Conservation (phyloP, 805 yeast genomes). For the Ogataea minuta region DNA sequence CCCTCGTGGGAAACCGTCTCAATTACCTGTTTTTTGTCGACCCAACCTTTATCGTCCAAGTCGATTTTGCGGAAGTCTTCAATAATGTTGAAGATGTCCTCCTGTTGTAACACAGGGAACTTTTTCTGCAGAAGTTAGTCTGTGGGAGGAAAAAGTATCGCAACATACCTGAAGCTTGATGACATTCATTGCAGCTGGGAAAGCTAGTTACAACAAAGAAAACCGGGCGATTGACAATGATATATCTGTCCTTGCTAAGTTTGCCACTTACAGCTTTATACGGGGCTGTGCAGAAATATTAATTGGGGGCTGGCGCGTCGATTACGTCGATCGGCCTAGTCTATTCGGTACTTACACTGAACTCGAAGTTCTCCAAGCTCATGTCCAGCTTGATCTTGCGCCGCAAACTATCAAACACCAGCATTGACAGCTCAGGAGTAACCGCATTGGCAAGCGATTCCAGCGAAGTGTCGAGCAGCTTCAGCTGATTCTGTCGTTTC, state of each 20-base stretch:
- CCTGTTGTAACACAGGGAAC: conserved; percentile 82
- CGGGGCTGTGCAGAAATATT: conserved; percentile 11
- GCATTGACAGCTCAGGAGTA: conserved; percentile 18
- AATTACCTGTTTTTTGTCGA: conserved; percentile 86
- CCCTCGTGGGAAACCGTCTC: conserved; percentile 80
- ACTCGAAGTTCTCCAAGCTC: conserved; percentile 11
- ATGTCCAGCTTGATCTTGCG: conserved; percentile 16
- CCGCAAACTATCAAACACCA: conserved; percentile 19
- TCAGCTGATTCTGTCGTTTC: conserved; percentile 8
- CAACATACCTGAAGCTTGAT: conserved; percentile 56
- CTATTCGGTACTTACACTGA: conserved; percentile 8
- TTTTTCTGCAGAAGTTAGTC: conserved; percentile 52
- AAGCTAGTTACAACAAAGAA: background rate
- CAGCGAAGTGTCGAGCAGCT: conserved; percentile 23
- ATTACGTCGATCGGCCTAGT: conserved; percentile 1
- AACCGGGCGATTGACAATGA: conserved; percentile 1
- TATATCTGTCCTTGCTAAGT: conserved; percentile 7
- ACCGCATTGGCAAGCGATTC: conserved; percentile 20
- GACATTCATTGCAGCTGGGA: conserved; percentile 49
- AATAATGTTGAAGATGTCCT: conserved; percentile 79
- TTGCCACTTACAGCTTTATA: conserved; percentile 8
- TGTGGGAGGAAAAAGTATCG: background rate
- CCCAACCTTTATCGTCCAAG: conserved; percentile 89
- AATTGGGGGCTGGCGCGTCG: conserved; percentile 2
- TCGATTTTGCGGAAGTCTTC: conserved; percentile 87